Conservation (phyloP, 2,329 filamentous ascomycete species). For the Trichophyton mentagrophytes region DNA sequence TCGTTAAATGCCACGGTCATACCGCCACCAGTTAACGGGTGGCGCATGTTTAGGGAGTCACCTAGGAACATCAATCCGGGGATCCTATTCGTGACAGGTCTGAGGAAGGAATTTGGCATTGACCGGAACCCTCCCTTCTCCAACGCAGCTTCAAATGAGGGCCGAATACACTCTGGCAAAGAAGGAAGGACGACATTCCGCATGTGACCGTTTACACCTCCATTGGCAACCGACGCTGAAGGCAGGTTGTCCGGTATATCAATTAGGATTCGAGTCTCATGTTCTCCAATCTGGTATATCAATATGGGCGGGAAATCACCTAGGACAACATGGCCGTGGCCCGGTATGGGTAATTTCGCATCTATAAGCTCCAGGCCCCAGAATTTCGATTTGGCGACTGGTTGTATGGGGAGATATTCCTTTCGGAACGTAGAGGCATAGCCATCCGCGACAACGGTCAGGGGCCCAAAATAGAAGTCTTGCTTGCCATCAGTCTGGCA, state of each 20-base stretch:
- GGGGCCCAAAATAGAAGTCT: slow-evolving; percentile 74
- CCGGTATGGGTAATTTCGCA: slow-evolving; percentile 58
- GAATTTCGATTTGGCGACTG: slow-evolving; percentile 72
- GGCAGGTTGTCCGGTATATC: slow-evolving; percentile 71
- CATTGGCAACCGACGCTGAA: slow-evolving; percentile 57
- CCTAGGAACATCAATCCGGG: slow-evolving; percentile 71
- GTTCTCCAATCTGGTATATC: slow-evolving; percentile 92
- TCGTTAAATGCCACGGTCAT: slow-evolving; percentile 98
- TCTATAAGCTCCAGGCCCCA: slow-evolving; percentile 89
- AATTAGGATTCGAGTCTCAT: slow-evolving; percentile 80
- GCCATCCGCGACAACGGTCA: slow-evolving; percentile 85
- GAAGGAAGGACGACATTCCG: slow-evolving; percentile 64
- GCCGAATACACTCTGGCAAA: slow-evolving; percentile 58
- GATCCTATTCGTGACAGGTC: slow-evolving; percentile 58
- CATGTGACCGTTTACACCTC: slow-evolving; percentile 77
- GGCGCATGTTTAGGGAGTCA: slow-evolving; percentile 98
- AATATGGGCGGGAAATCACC: slow-evolving; percentile 66
- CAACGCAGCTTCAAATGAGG: slow-evolving; percentile 62
- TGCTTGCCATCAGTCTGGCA: slow-evolving; percentile 51
- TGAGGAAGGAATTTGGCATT: slow-evolving; percentile 95
- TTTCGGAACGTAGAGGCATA: slow-evolving; percentile 89
- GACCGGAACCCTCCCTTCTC: slow-evolving; percentile 66
- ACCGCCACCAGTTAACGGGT: slow-evolving; percentile 88
- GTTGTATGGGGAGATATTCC: slow-evolving; percentile 53
- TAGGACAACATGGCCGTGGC: slow-evolving; percentile 80